Percentiles rank a stretch among this genome's conserved stretches.
phyloP scores from a whole-genome alignment of 176 grass and related monocot species.

The Pharus latifolius region DNA sequence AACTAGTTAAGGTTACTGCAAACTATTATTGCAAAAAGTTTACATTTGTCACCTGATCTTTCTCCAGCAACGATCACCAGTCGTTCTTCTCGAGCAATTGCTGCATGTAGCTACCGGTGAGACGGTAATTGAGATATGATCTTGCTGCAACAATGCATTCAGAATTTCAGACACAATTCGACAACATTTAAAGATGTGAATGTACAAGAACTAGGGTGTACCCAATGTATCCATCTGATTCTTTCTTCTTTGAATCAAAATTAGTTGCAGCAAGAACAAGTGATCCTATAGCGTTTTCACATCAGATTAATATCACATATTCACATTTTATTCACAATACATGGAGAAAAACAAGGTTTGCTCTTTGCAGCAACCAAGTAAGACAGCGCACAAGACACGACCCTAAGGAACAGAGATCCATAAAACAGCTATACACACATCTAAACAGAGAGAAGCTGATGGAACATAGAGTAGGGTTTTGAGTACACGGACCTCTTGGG shows the following conservation, averaged over 20 bases:
- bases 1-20: no score
- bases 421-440: neutral
- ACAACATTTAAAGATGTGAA: neutral
- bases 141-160: slow-evolving; percentile 51
- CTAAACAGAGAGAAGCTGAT: no score
- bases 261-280: no score
- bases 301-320: neutral
- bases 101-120: slow-evolving; percentile 11
- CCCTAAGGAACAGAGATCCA: neutral
- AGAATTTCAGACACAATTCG: neutral
- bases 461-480: neutral
- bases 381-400: neutral
- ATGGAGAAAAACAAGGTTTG: neutral
- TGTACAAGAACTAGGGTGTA: neutral
- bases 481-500: neutral
- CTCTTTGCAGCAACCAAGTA: neutral
- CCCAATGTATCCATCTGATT: no score
- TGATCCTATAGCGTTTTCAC: neutral
- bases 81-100: slow-evolving; percentile 44
- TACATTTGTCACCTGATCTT: slow-evolving; percentile 76
- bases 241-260: no score
- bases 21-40: no score
- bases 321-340: no score
- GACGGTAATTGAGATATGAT: slow-evolving; percentile 74
- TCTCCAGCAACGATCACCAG: slow-evolving; percentile 56